phyloP scores from a whole-genome alignment of 495 filamentous ascomycete species.

The Lepraria neglecta region DNA sequence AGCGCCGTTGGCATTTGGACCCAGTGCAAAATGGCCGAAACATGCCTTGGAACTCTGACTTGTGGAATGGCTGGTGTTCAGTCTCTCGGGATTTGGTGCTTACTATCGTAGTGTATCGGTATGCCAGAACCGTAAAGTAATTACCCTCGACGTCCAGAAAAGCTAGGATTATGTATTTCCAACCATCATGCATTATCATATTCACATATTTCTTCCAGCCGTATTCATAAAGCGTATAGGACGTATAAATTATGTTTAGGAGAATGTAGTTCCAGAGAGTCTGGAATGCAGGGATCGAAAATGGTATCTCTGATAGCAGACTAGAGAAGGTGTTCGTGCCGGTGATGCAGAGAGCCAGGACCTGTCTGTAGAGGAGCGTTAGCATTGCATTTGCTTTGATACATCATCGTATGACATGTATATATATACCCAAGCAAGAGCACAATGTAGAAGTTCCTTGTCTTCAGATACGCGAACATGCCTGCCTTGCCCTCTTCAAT shows the following conservation, averaged over 20 bases:
- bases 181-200: conserved; percentile 63
- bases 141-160: conserved; percentile 96
- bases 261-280: conserved; percentile 89
- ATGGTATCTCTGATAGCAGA: conserved; percentile 60
- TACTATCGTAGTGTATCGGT: conserved; percentile 62
- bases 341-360: conserved; percentile 82
- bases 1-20: no score
- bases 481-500: conserved; percentile 43
- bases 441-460: conserved; percentile 80
- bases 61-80: no score
- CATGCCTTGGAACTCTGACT: no score
- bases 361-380: conserved; percentile 50
- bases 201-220: conserved; percentile 63
- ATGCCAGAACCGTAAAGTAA: conserved; percentile 93
- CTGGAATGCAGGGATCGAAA: conserved; percentile 94
- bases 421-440: conserved; percentile 60
- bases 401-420: no score
- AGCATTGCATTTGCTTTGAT: neutral
- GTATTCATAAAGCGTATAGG: conserved; percentile 74
- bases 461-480: conserved; percentile 74
- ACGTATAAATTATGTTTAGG: conserved; percentile 75
- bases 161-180: conserved; percentile 89
- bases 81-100: conserved; percentile 34
- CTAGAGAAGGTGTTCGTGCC: conserved; percentile 80
- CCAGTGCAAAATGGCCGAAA: no score